Conservation (phyloP, 441 rosid species). For the Dalechampia spathulata region DNA sequence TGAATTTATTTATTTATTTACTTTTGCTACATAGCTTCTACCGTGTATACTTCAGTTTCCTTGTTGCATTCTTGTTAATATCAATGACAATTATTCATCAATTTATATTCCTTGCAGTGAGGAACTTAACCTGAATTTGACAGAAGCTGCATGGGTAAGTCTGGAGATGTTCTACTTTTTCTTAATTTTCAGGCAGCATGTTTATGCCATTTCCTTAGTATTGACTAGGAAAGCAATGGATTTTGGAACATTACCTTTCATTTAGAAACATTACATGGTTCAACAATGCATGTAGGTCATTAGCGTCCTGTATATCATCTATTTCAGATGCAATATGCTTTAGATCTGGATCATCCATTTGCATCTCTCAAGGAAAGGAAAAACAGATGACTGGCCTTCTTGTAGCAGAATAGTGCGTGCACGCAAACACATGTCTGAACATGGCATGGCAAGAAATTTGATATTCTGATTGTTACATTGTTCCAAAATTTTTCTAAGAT, state of each 20-base stretch:
- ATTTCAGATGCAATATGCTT: background rate
- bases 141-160: slow-evolving; percentile 97
- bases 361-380: background rate
- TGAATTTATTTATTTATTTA: too few species aligned
- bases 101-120: slow-evolving; percentile 51
- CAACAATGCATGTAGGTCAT: background rate
- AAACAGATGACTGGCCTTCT: too few species aligned
- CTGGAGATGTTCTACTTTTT: slow-evolving; percentile 7
- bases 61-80: slow-evolving; percentile 3
- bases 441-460: background rate
- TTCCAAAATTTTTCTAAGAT: background rate
- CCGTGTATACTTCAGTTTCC: slow-evolving; percentile 3
- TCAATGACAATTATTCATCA: slow-evolving; percentile 3
- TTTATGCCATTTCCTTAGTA: background rate
- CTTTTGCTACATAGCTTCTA: background rate
- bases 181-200: background rate
- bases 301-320: background rate
- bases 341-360: background rate
- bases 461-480: background rate
- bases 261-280: slow-evolving; percentile 1
- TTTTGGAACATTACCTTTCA: too few species aligned
- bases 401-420: too few species aligned
- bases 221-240: background rate
- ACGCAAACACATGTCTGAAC: too few species aligned
- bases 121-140: slow-evolving; percentile 76